Percentiles rank a stretch among this genome's conserved stretches.
Evolutionary conservation across 2,329 filamentous ascomycete species (phyloP).

Genomic region (Venturia oleaginea): DNA sequence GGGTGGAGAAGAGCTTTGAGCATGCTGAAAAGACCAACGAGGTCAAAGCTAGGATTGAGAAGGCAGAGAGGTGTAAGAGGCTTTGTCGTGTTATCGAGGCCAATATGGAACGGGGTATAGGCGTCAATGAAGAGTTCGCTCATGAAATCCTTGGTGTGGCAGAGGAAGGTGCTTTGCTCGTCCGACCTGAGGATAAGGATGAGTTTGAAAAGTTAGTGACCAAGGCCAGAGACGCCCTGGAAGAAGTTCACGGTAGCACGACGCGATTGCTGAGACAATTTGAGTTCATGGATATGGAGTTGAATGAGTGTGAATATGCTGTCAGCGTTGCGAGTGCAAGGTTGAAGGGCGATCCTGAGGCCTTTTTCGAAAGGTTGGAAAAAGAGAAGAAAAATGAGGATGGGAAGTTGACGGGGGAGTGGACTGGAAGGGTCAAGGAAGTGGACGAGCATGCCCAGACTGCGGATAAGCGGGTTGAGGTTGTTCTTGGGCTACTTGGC

Average conservation of each 20-base stretch:
- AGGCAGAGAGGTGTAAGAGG: slow-evolving; percentile 39
- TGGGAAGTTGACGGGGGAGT: slow-evolving; percentile 34
- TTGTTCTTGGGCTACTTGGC: slow-evolving; percentile 20
- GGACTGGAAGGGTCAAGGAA: slow-evolving; percentile 31
- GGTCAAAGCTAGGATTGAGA: slow-evolving; percentile 39
- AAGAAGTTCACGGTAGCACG: slow-evolving; percentile 29
- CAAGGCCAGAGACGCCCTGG: slow-evolving; percentile 22
- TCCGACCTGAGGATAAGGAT: slow-evolving; percentile 16
- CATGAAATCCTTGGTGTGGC: slow-evolving; percentile 37
- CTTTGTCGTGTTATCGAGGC: slow-evolving; percentile 44
- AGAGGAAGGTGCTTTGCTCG: slow-evolving; percentile 27
- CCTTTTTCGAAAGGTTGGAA: slow-evolving; percentile 34
- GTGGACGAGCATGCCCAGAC: slow-evolving; percentile 29
- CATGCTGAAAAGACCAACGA: slow-evolving; percentile 42
- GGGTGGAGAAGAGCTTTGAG: slow-evolving; percentile 35
- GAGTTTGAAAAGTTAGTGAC: not conserved
- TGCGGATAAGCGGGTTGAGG: slow-evolving; percentile 18
- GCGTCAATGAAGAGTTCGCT: slow-evolving; percentile 42
- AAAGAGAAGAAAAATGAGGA: slow-evolving; percentile 42
- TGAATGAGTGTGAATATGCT: slow-evolving; percentile 44
- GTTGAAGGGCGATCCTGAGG: slow-evolving; percentile 33
- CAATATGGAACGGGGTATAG: slow-evolving; percentile 40
- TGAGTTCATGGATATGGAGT: slow-evolving; percentile 38
- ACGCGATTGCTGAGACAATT: slow-evolving; percentile 35
- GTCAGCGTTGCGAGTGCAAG: slow-evolving; percentile 45